Base-by-base conservation (phyloP, 306 rosid species). In the Pueraria montana region DNA sequence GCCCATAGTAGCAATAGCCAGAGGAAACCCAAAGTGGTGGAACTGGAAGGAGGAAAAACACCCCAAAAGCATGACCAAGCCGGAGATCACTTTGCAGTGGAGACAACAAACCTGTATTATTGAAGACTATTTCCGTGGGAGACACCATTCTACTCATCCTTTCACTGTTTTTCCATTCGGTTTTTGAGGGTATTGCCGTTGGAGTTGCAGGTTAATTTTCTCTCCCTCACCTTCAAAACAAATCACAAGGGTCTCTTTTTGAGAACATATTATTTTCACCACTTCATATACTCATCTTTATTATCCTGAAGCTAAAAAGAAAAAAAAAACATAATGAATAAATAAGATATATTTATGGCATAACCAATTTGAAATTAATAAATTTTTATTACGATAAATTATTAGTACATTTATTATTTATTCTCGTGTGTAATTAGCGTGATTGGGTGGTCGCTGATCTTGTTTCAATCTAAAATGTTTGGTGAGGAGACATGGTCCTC, bases 101-200 rank as follows among this genome's bases (percentile, higher is more conserved):
- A 50, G 58, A 18, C 11, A 8, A 74, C 30, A 0, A 83, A 80
- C 65, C 87, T 17, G 79, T 58, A 8, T 83, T 94, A 20, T 34
- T 92, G 53, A 89, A 75, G 84, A 89, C 94, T 21, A 13, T 91
- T 2, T 78, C 88, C 24, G 3, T 90, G 0, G 98, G 93, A 52
- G 98, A 94, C 76, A 88, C 94, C 61, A 69, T 91, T 58, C 84
- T 94, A 2, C 95, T 94, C 74, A 91, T 94, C 68, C 16, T 89
- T 69, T 92, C 98, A 11, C 81, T 94, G 11, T 94, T 97, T 67
- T 92, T 94, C 66, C 98, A 94, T 83, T 94, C 98, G 0, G 67
- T 92, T 79, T 94, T 94, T 73, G 95, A 92, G 78, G 98, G 97
- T 45, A 92, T 94, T 40, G 97, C 98, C 0, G 74, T 92, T 71